Evolutionary conservation across 257 asterid species (phyloP).

Genomic region (Oldenlandia corymbosa): DNA sequence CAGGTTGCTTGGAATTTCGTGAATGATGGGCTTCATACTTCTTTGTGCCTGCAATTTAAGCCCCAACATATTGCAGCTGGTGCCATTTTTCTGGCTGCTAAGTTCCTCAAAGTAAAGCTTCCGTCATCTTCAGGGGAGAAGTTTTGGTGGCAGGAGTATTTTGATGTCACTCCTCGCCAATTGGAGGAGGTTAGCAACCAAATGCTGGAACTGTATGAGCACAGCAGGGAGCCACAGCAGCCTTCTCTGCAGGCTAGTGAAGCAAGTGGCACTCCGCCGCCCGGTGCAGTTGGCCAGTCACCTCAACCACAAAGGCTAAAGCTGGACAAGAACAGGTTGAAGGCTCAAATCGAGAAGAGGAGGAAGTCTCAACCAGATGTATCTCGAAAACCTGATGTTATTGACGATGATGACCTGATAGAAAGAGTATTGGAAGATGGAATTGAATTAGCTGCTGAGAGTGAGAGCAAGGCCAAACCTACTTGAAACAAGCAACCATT

Average conservation of each 20-base stretch:
- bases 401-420: conserved; percentile 64
- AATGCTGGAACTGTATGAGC: conserved; percentile 84
- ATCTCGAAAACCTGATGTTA: conserved; percentile 40
- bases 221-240: conserved; percentile 60
- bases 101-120: conserved; percentile 98
- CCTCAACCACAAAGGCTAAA: conserved; percentile 42
- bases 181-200: conserved; percentile 98
- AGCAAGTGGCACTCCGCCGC: conserved; percentile 63
- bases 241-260: conserved; percentile 63
- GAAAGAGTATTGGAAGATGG: conserved; percentile 78
- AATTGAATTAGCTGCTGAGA: conserved; percentile 53
- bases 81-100: conserved; percentile 98
- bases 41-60: conserved; percentile 96
- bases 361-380: conserved; percentile 70
- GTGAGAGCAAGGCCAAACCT: conserved; percentile 44
- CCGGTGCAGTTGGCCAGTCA: conserved; percentile 38
- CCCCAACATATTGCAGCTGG: conserved; percentile 99
- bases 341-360: conserved; percentile 65
- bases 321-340: conserved; percentile 65
- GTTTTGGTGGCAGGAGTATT: conserved; percentile 99
- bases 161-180: conserved; percentile 99
- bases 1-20: conserved; percentile 99
- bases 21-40: conserved; percentile 92
- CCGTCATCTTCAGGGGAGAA: conserved; percentile 90
- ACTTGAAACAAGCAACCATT: conserved; percentile 30